Evolutionary conservation across 2,329 filamentous ascomycete genomes (phyloP).

Genomic region (Cercospora sojina): DNA sequence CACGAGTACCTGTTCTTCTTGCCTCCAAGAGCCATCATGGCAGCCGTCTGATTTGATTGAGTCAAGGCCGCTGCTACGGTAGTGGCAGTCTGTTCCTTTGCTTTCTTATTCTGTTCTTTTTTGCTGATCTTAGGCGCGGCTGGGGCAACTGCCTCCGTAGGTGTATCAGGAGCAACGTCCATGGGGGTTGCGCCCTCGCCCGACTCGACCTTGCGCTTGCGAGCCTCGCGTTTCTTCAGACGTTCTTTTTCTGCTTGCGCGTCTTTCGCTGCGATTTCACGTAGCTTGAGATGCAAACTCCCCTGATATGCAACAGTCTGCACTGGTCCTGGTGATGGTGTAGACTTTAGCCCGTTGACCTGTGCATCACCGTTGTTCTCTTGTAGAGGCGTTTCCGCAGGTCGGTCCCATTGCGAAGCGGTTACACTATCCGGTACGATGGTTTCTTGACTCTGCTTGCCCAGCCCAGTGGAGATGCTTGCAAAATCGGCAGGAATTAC

Average conservation of each 20-base stretch:
- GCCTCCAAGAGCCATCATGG: constrained; percentile 66
- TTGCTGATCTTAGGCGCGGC: constrained; percentile 71
- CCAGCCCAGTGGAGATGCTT: constrained; percentile 62
- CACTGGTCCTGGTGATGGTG: constrained; percentile 37
- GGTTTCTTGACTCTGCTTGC: constrained; percentile 38
- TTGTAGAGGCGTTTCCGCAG: constrained; percentile 16
- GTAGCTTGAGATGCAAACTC: constrained; percentile 53
- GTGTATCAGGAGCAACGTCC: constrained; percentile 31
- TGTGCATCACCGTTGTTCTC: constrained; percentile 27
- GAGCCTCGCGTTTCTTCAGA: constrained; percentile 46
- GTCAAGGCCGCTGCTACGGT: constrained; percentile 53
- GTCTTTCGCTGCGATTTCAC: constrained; percentile 64
- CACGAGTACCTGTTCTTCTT: constrained; percentile 69
- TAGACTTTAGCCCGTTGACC: constrained; percentile 26
- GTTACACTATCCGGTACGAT: constrained; percentile 41
- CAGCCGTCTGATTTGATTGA: constrained; percentile 79
- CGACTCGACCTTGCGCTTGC: constrained; percentile 34
- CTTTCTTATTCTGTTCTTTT: constrained; percentile 78
- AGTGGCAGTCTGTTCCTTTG: constrained; percentile 62
- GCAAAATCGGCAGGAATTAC: constrained; percentile 75
- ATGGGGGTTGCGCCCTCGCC: constrained; percentile 26
- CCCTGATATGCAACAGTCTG: constrained; percentile 49
- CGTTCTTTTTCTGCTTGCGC: constrained; percentile 69
- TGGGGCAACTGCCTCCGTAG: constrained; percentile 33
- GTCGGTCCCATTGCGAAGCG: constrained; percentile 37